Percentiles rank a stretch among this genome's conserved stretches.
Conservation (phyloP, 73 alveolate genomes). For the Paramecium bursaria region DNA sequence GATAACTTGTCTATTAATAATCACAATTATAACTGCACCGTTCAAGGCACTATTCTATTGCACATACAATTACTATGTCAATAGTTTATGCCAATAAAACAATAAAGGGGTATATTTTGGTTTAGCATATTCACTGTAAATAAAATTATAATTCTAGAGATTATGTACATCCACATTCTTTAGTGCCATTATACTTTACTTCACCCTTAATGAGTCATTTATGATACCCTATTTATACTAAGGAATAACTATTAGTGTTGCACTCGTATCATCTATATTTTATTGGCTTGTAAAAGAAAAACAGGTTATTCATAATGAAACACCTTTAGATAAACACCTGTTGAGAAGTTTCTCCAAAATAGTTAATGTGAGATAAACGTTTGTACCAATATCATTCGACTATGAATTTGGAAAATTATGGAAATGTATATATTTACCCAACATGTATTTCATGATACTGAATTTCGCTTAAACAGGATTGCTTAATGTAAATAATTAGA, state of each 20-base stretch:
- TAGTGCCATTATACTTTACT: constrained; percentile 17
- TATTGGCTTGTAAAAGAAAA: constrained; percentile 36
- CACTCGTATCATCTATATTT: no score
- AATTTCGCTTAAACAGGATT: neutral
- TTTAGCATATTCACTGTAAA: constrained; percentile 18
- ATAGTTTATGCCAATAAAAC: neutral
- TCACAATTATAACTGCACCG: constrained; percentile 1
- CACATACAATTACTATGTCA: neutral
- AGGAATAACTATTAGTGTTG: neutral
- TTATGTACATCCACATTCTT: neutral
- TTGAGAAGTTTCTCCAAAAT: neutral
- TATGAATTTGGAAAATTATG: constrained; percentile 10
- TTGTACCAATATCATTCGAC: neutral
- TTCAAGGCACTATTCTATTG: constrained; percentile 29
- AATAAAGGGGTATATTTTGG: constrained; percentile 31
- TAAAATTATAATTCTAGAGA: neutral
- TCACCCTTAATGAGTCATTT: neutral
- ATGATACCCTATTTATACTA: no score
- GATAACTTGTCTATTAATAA: neutral
- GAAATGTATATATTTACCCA: neutral
- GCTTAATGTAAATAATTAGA: neutral
- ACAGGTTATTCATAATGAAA: neutral
- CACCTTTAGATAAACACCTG: neutral
- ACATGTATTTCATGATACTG: neutral
- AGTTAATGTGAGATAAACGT: neutral